Evolutionary conservation across 805 yeast species (phyloP), one percentile per base, ranked within the genome.

Genomic region (Blastobotrys americana): DNA sequence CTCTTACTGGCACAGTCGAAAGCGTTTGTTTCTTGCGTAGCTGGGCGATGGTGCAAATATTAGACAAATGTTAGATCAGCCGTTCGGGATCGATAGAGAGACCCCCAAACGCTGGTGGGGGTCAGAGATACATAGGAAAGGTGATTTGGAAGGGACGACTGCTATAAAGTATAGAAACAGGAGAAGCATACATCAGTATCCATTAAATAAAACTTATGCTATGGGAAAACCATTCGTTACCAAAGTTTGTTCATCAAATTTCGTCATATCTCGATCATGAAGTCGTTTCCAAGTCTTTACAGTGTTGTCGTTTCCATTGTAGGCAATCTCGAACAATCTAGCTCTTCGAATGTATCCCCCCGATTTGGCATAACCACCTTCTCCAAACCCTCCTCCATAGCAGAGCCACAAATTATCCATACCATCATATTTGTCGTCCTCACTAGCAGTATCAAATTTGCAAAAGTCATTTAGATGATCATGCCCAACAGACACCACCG

Each of bases 391-490:
- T 20, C 98, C 98, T 3, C 96, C 98, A 59, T 87, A 88, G 58
- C 98, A 93, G 27, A 93, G 66, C 95, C 95, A 86, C 25, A 82
- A 64, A 45, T 37, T 37, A 18, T 43, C n/a, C n/a, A n/a, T n/a
- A n/a, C n/a, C n/a, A n/a, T n/a, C n/a, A n/a, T n/a, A n/a, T 20
- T 23, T 39, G 9, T 70, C 61, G 23, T 43, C 50, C 23, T 49
- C 37, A 36, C 59, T 52, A 27, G 50, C 51, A 18, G 68, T 61
- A 52, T 84, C 83, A 42, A 71, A 64, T 47, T 85, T 64, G 64
- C 98, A 93, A 60, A 76, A 93, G 58, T 93, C 97, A 63, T 93
- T 93, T 55, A 87, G 84, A 61, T 93, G 98, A 58, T 93, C 98
- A 61, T 93, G 98, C 0, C 98, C 98, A 13, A 85, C 95, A 44